Evolutionary conservation across 495 filamentous ascomycete genomes (phyloP).

Genomic region (Podospora pseudoanserina): DNA sequence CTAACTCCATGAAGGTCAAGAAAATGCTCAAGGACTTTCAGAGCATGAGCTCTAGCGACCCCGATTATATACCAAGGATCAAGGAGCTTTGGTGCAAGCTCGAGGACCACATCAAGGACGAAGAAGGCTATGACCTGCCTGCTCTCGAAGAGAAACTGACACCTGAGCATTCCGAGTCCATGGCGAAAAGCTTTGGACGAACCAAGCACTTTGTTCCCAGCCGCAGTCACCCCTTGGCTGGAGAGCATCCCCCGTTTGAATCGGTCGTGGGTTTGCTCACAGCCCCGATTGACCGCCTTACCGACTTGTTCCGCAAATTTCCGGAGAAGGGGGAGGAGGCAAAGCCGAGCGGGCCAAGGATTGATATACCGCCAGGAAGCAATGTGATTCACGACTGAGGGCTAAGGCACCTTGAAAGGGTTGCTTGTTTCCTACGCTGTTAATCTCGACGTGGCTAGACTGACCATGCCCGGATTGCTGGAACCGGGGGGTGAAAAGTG

Average conservation of each 20-base stretch:
- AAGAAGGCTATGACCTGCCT: conserved; percentile 11
- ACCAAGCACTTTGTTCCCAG: conserved; percentile 10
- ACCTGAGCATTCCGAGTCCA: conserved; percentile 4
- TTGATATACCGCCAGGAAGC: not conserved
- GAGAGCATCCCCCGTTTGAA: conserved; percentile 9
- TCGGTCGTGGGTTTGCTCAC: conserved; percentile 10
- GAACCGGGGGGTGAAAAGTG: not conserved
- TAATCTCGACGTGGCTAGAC: not conserved
- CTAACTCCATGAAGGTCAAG: not conserved
- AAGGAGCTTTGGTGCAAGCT: conserved; percentile 10
- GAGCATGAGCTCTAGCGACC: conserved; percentile 1
- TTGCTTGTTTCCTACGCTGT: not conserved
- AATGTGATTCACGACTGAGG: not conserved
- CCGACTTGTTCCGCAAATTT: conserved; percentile 10
- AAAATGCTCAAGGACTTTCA: conserved; percentile 7
- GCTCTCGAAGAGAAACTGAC: conserved; percentile 11
- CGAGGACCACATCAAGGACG: conserved; percentile 12
- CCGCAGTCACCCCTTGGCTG: conserved; percentile 3
- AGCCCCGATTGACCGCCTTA: not conserved
- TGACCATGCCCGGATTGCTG: not conserved
- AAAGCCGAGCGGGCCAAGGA: not conserved
- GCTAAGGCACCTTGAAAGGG: not conserved
- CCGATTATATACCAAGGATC: conserved; percentile 4
- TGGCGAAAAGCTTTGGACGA: not conserved
- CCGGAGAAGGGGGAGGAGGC: not conserved